Evolutionary conservation across 164 flowering plant genomes (phyloP), one percentile per base, ranked within the genome.

Genomic region (Stephania japonica): DNA sequence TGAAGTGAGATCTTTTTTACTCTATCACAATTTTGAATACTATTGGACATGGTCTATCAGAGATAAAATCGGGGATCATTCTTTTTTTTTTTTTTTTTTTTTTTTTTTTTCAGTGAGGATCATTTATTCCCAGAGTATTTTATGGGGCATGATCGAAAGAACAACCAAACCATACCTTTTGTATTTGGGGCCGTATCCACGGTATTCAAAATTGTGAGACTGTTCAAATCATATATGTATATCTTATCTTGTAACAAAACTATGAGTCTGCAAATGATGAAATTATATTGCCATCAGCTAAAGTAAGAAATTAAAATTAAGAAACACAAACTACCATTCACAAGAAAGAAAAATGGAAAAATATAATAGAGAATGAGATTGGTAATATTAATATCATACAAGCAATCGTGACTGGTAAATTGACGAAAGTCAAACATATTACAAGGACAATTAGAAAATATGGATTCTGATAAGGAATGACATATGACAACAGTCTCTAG

Each of bases 221-320:
- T 87, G 78, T 91, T 87, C 73, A 83, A 69, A 79, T 94, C 98
- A 86, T 94, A 94, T 73, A 94, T 88, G 79, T 83, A 90, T 13
- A 90, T 79, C 81, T 87, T 91, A 68, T 91, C 97, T 80, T 83
- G 90, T 85, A 94, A 82, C 65, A 94, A 72, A n/a, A 94, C 94
- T 69, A 91, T 77, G 56, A 94, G 88, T 83, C 98, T 94, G 93
- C 87, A 86, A 43, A 25, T 41, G 42, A 69, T 26, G 27, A 26
- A 27, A 77, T 69, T 65, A 41, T 27, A 65, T 69, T 42, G 11
- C 38, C 67, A 56, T 70, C 23, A 67, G 70, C 19, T 11, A 8
- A 68, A 11, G 38, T 32, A 32, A 32, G 4, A 32, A 32, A 32
- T 32, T 32, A 32, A 32, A 32, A 32, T 32, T 24, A 42, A 50